Conservation (phyloP, 2,329 filamentous ascomycete species). For the Arthrobotrys sinensis region DNA sequence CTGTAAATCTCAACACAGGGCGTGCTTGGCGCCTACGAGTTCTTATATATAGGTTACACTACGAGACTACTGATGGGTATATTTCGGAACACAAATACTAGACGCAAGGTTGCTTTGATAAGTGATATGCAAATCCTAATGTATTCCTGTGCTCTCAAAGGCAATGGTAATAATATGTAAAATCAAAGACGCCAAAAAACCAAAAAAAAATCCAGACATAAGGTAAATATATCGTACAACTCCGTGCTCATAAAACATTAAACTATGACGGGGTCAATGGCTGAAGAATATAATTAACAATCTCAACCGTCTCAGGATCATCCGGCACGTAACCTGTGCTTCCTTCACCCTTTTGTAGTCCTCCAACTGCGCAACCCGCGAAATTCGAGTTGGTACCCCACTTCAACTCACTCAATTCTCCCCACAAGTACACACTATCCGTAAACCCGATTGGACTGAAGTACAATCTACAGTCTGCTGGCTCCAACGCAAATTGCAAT, state of each 20-base stretch:
- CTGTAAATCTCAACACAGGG: neutral
- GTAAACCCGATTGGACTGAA: constrained; percentile 63
- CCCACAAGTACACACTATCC: constrained; percentile 48
- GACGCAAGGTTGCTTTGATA: no score
- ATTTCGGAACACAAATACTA: no score
- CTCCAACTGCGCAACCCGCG: constrained; percentile 45
- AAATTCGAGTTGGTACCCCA: constrained; percentile 49
- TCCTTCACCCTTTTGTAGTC: constrained; percentile 42
- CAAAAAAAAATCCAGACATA: neutral
- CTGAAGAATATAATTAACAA: constrained; percentile 44
- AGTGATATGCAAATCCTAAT: no score
- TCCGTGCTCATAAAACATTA: neutral
- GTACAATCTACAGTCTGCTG: constrained; percentile 71
- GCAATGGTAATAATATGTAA: constrained; percentile 6
- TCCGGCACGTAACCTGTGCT: constrained; percentile 41
- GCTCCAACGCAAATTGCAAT: constrained; percentile 71
- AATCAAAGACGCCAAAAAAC: constrained; percentile 8
- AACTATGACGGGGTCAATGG: constrained; percentile 8
- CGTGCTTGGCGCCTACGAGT: no score
- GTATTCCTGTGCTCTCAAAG: neutral
- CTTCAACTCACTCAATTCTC: constrained; percentile 47
- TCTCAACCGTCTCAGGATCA: constrained; percentile 40
- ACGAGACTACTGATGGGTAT: no score
- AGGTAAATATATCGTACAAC: constrained; percentile 16
- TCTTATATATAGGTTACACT: no score